Evolutionary conservation across 2,329 filamentous ascomycete species (phyloP).

Genomic region (Dothistroma pini): DNA sequence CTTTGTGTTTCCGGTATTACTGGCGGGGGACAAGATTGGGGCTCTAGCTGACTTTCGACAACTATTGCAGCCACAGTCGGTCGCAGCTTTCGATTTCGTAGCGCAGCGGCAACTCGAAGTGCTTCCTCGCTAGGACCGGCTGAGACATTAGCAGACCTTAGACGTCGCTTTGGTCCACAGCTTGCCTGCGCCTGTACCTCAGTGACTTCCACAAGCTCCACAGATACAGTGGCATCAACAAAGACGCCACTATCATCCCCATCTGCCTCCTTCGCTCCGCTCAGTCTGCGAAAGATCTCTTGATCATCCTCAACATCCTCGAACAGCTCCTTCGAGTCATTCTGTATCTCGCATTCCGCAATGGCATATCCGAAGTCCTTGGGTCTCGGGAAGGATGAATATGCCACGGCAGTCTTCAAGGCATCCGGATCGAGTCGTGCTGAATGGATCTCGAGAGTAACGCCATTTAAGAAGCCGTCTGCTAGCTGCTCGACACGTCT

Average conservation of each 20-base stretch:
- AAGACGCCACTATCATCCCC: neutral
- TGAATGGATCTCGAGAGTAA: slow-evolving; percentile 56
- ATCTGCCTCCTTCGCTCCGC: too few species aligned
- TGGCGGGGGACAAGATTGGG: slow-evolving; percentile 15
- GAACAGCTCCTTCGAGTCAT: slow-evolving; percentile 6
- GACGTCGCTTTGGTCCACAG: slow-evolving; percentile 15
- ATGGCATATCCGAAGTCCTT: slow-evolving; percentile 55
- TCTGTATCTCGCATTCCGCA: slow-evolving; percentile 7
- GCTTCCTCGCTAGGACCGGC: slow-evolving; percentile 21
- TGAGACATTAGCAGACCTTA: slow-evolving; percentile 11
- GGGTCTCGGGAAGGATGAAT: slow-evolving; percentile 34
- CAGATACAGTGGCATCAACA: neutral
- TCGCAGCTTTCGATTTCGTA: slow-evolving; percentile 13
- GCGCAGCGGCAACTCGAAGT: slow-evolving; percentile 16
- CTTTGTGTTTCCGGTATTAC: slow-evolving; percentile 17
- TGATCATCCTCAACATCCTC: slow-evolving; percentile 18
- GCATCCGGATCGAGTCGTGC: slow-evolving; percentile 39
- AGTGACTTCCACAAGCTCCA: slow-evolving; percentile 6
- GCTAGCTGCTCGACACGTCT: slow-evolving; percentile 59
- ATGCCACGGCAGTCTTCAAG: slow-evolving; percentile 11
- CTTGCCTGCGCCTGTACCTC: slow-evolving; percentile 19
- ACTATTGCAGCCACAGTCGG: neutral
- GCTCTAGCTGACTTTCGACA: slow-evolving; percentile 6
- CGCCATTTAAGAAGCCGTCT: slow-evolving; percentile 55
- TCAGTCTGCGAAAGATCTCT: slow-evolving; percentile 9